phyloP scores from a whole-genome alignment of 1,284 basidiomycete species.

The Irpex sp. region DNA sequence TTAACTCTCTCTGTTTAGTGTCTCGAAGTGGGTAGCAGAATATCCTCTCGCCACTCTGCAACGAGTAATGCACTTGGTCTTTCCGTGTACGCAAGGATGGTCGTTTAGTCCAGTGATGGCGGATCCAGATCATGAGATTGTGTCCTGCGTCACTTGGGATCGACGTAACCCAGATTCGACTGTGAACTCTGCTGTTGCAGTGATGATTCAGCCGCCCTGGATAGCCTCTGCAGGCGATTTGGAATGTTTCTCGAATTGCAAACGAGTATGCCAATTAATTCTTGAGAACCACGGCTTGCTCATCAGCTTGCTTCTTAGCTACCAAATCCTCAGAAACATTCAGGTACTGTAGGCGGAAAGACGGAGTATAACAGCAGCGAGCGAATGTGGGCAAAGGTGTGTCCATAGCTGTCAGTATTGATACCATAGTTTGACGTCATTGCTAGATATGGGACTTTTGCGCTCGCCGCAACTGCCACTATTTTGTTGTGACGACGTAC shows the following conservation, averaged over 20 bases:
- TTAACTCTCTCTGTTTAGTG: slow-evolving; percentile 20
- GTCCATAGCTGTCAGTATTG: slow-evolving; percentile 7
- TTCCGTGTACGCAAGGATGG: slow-evolving; percentile 39
- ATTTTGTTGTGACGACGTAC: slow-evolving; percentile 68
- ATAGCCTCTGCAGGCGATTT: slow-evolving; percentile 53
- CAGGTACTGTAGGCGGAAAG: neutral
- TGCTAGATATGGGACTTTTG: slow-evolving; percentile 66
- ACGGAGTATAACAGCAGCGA: slow-evolving; percentile 35
- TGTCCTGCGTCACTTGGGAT: slow-evolving; percentile 53
- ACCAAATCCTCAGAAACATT: neutral
- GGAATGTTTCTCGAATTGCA: slow-evolving; percentile 45
- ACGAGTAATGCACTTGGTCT: slow-evolving; percentile 47
- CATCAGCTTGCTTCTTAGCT: slow-evolving; percentile 4
- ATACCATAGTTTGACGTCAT: neutral
- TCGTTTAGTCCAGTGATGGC: slow-evolving; percentile 34
- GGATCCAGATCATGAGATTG: slow-evolving; percentile 38
- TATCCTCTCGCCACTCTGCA: slow-evolving; percentile 54
- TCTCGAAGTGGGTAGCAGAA: slow-evolving; percentile 41
- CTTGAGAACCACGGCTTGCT: neutral
- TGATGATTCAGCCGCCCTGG: slow-evolving; percentile 68
- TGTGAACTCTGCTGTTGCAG: slow-evolving; percentile 35
- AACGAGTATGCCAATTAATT: slow-evolving; percentile 35
- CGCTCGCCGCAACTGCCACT: slow-evolving; percentile 44
- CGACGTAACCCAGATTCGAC: slow-evolving; percentile 17
- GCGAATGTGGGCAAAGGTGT: slow-evolving; percentile 66